Evolutionary conservation across 1,284 basidiomycete species (phyloP), one percentile per base, ranked within the genome.

Genomic region (Marasmius sp.): DNA sequence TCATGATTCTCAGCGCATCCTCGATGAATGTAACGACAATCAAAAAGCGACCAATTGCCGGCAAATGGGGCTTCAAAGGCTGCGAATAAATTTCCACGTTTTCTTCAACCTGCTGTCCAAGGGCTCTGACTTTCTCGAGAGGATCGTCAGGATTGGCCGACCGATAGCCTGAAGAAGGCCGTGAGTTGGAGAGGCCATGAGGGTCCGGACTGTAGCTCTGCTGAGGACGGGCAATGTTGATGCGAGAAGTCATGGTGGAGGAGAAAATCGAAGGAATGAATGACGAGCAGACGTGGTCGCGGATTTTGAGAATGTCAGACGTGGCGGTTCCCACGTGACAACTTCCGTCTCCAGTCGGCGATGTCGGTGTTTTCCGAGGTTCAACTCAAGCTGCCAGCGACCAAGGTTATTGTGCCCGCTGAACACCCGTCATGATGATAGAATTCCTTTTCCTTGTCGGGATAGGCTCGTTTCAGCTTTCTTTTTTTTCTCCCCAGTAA

Each of bases 1-100:
- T 94, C 64, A 93, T 66, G 74, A 99, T 99, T 68, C 97, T 83
- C 72, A 97, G 78, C 11, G 97, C 94, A 75, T 99, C 97, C 81
- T 99, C 97, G 74, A 97, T 80, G 81, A 99, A 99, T 6, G 97
- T 99, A 49, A 97, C 95, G 60, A 99, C 95, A 75, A 99, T 99
- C 67, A 99, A 79, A 79, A 98, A 98, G 67, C 97, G 87, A 64
- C 95, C 97, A 74, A 98, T 89, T 56, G 94, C 91, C 36, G 97
- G 97, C 70, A 99, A 84, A 75, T 97, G 91, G 57, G 97, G 97
- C 75, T 92, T 91, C 77, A 98, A 83, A 36, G 97, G 97, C 73
- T 98, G 95, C 7, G 95, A 89, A 78, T 93, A 92, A 66, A 92
- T 89, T 75, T 98, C 97, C 72, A 98, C 86, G 67, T 89, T 80